Evolutionary conservation across 257 asterid genomes (phyloP).

Genomic region (Penstemon davidsonii): DNA sequence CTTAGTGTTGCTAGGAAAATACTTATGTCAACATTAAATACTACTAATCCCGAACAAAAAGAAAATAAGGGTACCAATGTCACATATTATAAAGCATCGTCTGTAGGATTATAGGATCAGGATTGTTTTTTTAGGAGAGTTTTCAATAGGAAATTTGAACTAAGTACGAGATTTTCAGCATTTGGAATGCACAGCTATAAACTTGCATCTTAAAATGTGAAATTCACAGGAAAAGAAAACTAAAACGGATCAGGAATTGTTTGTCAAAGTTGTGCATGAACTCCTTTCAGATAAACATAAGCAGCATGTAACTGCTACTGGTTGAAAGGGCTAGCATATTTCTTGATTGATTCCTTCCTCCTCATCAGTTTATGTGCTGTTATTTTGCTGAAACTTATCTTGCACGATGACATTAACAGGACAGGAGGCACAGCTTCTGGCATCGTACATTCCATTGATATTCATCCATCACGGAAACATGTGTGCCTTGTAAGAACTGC

Average conservation of each 20-base stretch:
- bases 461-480: constrained; percentile 87
- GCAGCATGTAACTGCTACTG: neutral
- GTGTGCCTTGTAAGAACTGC: constrained; percentile 77
- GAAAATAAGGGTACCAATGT: neutral
- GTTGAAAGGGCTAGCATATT: constrained; percentile 5
- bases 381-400: constrained; percentile 22
- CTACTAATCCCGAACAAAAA: neutral
- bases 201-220: neutral
- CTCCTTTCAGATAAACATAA: neutral
- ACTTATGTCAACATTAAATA: neutral
- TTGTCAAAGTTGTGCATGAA: neutral
- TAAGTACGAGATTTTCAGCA: neutral
- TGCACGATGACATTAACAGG: constrained; percentile 44
- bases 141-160: neutral
- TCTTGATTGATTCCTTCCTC: neutral
- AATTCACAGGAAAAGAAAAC: neutral
- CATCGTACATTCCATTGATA: constrained; percentile 78
- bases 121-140: too few relatives aligned
- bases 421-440: constrained; percentile 58
- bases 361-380: neutral
- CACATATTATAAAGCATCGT: too few relatives aligned
- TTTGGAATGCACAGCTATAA: neutral
- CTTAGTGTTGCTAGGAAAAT: constrained; percentile 1
- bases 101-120: too few relatives aligned
- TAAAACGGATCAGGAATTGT: neutral